Base-by-base conservation (phyloP, 2,329 filamentous ascomycete genomes). In the Pseudocercospora crystallina region DNA sequence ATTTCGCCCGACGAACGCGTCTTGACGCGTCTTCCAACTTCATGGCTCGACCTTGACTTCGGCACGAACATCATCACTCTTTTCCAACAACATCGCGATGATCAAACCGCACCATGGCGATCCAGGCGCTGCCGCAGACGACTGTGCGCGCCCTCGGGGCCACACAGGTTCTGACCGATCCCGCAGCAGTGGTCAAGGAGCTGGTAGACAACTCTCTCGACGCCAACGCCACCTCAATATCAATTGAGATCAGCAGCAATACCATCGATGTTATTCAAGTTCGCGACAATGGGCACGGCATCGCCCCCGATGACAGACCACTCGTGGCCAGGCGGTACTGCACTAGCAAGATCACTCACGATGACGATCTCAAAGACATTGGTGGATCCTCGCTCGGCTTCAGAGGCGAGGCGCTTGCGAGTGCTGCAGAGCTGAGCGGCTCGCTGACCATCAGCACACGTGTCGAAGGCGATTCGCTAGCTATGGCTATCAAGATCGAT, bases 161-260 rank as follows among this genome's bases (percentile, higher is more conserved):
- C 7, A 75, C 80, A 2, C 75, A 84, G 58, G 76, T 78, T 39
- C 76, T 90, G 43, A 74, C 78, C 5, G 80, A 81, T 7, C 78
- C 87, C 0, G 71, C 75, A 10, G 78, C 80, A 9, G 71, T 89
- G 2, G 79, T 90, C 60, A 91, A 91, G 64, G 88, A 91, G 68
- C 80, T 91, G 3, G 69, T 91, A 30, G 88, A 91, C 60, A 91
- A 92, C 67, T 78, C 86, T 37, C 77, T 91, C 14, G 87, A 92
- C 67, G 85, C 87, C 7, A 74, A 78, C 45, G 86, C 87, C 10
- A 85, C 80, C 2, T 78, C 77, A 2, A 74, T 92, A 50, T 81
- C 87, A 45, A 72, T 91, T 17, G 71, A 81, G 26, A 74, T 90
- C 11, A 80, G 85, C 3, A 61, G 76, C 36, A 84, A 90, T 63